phyloP scores from a whole-genome alignment of 495 filamentous ascomycete species.

The Lophiostoma macrostomum region DNA sequence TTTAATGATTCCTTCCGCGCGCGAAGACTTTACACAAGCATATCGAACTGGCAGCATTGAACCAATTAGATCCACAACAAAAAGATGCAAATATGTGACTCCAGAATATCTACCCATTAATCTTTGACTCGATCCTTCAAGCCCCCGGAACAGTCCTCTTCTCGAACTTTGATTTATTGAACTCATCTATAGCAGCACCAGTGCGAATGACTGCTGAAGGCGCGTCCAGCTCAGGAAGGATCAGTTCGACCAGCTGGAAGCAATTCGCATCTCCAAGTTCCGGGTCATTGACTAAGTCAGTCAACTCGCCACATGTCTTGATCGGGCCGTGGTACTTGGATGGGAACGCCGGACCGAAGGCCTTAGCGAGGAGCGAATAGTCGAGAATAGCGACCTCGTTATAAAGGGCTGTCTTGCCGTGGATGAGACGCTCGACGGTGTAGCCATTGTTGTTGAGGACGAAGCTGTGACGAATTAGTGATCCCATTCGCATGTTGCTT shows the following conservation, averaged over 20 bases:
- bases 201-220: slow-evolving; percentile 4
- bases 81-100: too few species aligned
- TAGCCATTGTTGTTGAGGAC: slow-evolving; percentile 37
- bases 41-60: too few species aligned
- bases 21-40: too few species aligned
- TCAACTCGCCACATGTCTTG: slow-evolving; percentile 15
- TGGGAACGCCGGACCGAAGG: slow-evolving; percentile 2
- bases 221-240: slow-evolving; percentile 1
- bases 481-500: neutral
- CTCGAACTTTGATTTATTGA: slow-evolving; percentile 9
- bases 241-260: slow-evolving; percentile 12
- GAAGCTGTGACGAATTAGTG: slow-evolving; percentile 17
- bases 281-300: slow-evolving; percentile 3
- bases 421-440: slow-evolving; percentile 36
- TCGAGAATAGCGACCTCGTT: slow-evolving; percentile 22
- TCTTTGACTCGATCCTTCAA: too few species aligned
- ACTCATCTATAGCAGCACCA: slow-evolving; percentile 18
- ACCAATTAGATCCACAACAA: too few species aligned
- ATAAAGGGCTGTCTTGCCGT: slow-evolving; percentile 29
- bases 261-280: slow-evolving; percentile 6
- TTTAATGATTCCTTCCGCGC: too few species aligned
- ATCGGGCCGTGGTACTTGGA: slow-evolving; percentile 18
- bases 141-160: too few species aligned
- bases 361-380: neutral
- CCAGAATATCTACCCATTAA: too few species aligned